Conservation (phyloP, 441 rosid species). For the Raphanus hybrid region DNA sequence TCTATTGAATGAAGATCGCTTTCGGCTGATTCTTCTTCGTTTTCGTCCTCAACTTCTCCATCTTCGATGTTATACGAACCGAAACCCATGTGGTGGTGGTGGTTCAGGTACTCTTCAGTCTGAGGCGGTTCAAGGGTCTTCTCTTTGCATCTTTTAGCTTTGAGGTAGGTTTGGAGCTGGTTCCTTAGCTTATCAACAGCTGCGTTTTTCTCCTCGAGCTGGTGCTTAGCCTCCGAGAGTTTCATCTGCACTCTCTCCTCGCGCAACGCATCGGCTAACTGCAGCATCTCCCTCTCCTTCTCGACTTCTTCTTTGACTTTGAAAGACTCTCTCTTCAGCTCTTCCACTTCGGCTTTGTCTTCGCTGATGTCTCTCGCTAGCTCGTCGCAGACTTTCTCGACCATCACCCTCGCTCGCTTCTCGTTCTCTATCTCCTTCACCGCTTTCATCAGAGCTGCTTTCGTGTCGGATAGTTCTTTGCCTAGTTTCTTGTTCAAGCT, state of each 20-base stretch:
- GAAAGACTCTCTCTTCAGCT: slow-evolving; percentile 67
- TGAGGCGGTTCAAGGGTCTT: slow-evolving; percentile 53
- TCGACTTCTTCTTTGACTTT: slow-evolving; percentile 72
- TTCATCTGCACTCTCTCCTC: slow-evolving; percentile 86
- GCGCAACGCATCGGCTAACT: slow-evolving; percentile 69
- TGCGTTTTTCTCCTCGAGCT: slow-evolving; percentile 79
- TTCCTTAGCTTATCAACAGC: slow-evolving; percentile 78
- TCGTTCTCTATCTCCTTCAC: slow-evolving; percentile 86
- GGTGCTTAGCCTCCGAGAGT: slow-evolving; percentile 81
- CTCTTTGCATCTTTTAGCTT: slow-evolving; percentile 66
- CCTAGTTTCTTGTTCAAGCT: slow-evolving; percentile 97
- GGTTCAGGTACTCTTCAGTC: slow-evolving; percentile 54
- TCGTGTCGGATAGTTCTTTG: slow-evolving; percentile 78
- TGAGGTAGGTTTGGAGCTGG: slow-evolving; percentile 82
- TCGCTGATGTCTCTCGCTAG: slow-evolving; percentile 70
- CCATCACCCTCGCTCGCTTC: slow-evolving; percentile 77
- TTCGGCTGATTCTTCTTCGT: slow-evolving; percentile 70
- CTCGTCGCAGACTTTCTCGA: slow-evolving; percentile 88
- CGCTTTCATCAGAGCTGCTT: slow-evolving; percentile 64
- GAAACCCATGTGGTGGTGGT: slow-evolving; percentile 34
- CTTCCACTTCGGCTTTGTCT: slow-evolving; percentile 75
- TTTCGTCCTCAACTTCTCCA: slow-evolving; percentile 75
- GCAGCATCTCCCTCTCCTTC: slow-evolving; percentile 88
- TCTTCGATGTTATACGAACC: slow-evolving; percentile 52
- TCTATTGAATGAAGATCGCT: slow-evolving; percentile 93